Evolutionary conservation across 768 basidiomycete species (phyloP).

Genomic region (Leccinum boreale): DNA sequence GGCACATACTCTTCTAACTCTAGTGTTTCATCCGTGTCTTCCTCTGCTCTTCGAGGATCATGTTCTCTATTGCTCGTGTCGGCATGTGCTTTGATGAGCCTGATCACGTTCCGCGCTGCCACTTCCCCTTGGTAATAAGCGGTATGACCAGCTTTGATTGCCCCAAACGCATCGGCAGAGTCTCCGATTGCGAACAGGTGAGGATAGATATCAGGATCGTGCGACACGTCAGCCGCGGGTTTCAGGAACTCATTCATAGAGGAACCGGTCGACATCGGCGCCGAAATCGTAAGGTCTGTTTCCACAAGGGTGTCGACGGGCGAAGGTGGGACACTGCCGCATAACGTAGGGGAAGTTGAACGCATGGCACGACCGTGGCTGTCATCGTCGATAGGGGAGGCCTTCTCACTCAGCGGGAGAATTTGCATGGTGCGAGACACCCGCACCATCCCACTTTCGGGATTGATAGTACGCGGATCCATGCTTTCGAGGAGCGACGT

Average conservation of each 20-base stretch:
- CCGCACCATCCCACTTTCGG: conserved; percentile 37
- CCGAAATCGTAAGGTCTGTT: background rate
- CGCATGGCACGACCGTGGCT: background rate
- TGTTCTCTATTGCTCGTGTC: background rate
- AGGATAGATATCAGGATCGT: conserved; percentile 31
- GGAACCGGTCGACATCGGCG: background rate
- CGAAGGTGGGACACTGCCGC: conserved; percentile 5
- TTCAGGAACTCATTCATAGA: background rate
- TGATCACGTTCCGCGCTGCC: conserved; percentile 53
- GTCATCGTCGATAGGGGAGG: background rate
- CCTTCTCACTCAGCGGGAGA: background rate
- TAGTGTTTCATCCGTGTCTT: background rate
- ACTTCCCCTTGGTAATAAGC: conserved; percentile 51
- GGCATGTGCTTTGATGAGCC: conserved; percentile 34
- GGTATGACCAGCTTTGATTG: conserved; percentile 57
- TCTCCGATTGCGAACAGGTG: conserved; percentile 64
- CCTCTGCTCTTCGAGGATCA: background rate
- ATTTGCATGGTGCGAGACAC: conserved; percentile 56
- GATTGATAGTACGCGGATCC: conserved; percentile 40
- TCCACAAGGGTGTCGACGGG: conserved; percentile 13
- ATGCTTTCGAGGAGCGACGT: conserved; percentile 43
- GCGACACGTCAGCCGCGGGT: conserved; percentile 21
- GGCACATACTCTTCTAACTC: conserved; percentile 46
- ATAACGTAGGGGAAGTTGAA: conserved; percentile 6
- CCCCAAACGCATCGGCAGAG: conserved; percentile 62